Conservation (phyloP, 768 basidiomycete genomes). For the Infundibulicybe gibba region DNA sequence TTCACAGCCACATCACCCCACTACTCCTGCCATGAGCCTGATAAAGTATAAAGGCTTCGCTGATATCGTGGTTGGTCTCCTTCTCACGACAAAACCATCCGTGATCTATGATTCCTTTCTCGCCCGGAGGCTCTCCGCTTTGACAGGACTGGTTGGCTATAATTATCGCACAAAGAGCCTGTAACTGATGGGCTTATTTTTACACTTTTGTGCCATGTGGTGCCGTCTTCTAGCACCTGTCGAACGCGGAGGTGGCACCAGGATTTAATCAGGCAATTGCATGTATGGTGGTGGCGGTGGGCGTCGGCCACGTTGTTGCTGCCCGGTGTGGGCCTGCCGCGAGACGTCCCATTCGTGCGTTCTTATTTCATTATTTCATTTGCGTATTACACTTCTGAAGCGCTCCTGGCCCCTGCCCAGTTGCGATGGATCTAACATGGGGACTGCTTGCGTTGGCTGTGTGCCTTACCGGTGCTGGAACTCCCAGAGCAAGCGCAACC, state of each 20-base stretch:
- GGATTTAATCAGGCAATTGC: conserved; percentile 33
- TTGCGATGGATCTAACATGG: conserved; percentile 25
- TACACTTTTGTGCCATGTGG: background rate
- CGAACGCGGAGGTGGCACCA: conserved; percentile 19
- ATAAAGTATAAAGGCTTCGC: conserved; percentile 22
- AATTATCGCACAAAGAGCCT: background rate
- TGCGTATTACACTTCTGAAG: background rate
- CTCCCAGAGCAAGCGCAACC: conserved; percentile 24
- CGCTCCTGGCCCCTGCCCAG: conserved; percentile 6
- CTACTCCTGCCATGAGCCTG: too few relatives aligned
- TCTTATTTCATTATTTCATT: background rate
- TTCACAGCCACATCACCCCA: too few relatives aligned
- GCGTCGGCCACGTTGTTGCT: conserved; percentile 25
- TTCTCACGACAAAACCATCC: conserved; percentile 19
- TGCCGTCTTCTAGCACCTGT: conserved; percentile 26
- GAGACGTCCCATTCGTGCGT: conserved; percentile 21
- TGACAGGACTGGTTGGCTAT: conserved; percentile 20
- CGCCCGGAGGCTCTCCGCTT: conserved; percentile 12
- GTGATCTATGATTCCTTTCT: conserved; percentile 21
- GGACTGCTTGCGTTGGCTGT: conserved; percentile 21
- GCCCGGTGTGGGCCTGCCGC: conserved; percentile 18
- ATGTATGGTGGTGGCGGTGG: conserved; percentile 29
- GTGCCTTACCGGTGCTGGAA: conserved; percentile 15
- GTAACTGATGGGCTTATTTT: background rate
- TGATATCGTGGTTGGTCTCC: conserved; percentile 20